Base-by-base conservation (phyloP, 2,329 filamentous ascomycete genomes). In the Samsoniella hepiali region DNA sequence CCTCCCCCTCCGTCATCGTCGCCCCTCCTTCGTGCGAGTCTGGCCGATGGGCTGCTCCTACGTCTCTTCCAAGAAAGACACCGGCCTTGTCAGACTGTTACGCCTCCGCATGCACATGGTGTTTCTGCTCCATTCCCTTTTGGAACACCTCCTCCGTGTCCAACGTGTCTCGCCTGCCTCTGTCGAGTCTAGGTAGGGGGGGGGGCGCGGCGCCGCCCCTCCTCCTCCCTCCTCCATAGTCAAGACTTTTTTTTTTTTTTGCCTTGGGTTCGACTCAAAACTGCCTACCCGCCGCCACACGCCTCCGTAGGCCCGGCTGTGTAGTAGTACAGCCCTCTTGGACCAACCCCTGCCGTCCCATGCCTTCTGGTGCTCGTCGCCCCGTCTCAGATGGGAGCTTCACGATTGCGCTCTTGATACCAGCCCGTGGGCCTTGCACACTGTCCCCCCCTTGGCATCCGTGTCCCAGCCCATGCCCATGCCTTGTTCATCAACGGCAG, bases 121-220 rank as follows among this genome's bases (percentile, higher is more conserved):
- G 45, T 63, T 58, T 63, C 45, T 63, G 44, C 55, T 53, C 61
- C 53, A 63, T 50, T 49, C 62, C 62, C 40, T n/a, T 59, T 54
- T 47, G 55, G 62, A 38, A 38, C 55, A n/a, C 7, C 5, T 58
- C 47, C 62, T 59, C 62, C 62, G 62, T 58, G 54, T 63, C 22
- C 22, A 22, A 22, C 45, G 36, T 32, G 45, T 55, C 54, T 17
- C 31, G 40, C 31, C 32, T 47, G 15, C 17, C 8, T 54, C 22
- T 38, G 11, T 36, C 32, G 31, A n/a, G 31, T 5, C 13, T 8
- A 34, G 36, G 22, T 45, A 50, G 22, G 13, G 56, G n/a, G n/a
- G 15, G 42, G 55, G 32, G 34, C 6, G 22, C 22, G 53, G 53
- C 31, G 32, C 40, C 11, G 22, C 44, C 34, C 17, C 45, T 22